phyloP scores from a whole-genome alignment of 306 rosid species.

The Sphenostylis stenocarpa region DNA sequence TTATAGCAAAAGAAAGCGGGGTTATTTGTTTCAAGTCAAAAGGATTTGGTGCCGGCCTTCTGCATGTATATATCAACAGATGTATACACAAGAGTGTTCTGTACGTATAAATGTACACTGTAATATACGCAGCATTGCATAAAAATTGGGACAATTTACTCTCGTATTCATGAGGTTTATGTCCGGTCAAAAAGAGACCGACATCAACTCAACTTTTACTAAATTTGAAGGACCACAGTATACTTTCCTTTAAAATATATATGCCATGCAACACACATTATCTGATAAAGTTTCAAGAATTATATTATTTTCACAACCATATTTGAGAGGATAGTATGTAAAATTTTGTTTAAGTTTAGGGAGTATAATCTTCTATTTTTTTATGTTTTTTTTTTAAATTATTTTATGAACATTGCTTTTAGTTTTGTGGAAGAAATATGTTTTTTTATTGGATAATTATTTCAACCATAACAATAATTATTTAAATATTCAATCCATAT shows the following conservation, averaged over 20 bases:
- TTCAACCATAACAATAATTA: background rate
- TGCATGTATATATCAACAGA: slow-evolving; percentile 39
- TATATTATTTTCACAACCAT: background rate
- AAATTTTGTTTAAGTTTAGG: background rate
- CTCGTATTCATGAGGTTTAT: background rate
- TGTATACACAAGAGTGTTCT: background rate
- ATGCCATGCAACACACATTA: background rate
- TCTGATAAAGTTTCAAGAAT: background rate
- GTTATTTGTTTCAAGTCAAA: slow-evolving; percentile 60
- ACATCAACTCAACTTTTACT: background rate
- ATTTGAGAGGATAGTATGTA: background rate
- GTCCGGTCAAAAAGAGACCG: background rate
- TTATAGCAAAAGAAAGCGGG: slow-evolving; percentile 37
- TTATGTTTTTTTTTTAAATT: too few species aligned
- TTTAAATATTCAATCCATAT: too few species aligned
- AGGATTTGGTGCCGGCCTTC: slow-evolving; percentile 88
- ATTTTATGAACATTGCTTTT: too few species aligned
- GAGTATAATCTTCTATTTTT: background rate
- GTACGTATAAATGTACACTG: background rate
- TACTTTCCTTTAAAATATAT: background rate
- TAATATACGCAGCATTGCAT: background rate
- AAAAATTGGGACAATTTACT: background rate
- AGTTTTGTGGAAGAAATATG: too few species aligned
- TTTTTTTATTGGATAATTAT: background rate
- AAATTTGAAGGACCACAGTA: background rate